Evolutionary conservation across 1,139 yeast genomes (phyloP).

Genomic region (Yamadazyma taylorii): DNA sequence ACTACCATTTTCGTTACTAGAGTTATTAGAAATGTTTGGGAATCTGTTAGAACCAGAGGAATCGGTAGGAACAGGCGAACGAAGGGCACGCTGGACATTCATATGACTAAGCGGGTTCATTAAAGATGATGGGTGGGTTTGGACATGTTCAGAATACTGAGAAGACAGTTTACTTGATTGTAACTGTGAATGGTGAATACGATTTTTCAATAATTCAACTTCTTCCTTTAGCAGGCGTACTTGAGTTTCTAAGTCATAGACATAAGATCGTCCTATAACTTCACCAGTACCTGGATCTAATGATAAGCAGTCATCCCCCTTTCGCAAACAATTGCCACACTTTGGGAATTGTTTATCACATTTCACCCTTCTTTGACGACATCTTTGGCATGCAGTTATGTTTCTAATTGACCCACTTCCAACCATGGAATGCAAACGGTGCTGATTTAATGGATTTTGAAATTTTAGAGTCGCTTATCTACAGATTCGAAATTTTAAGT

Average conservation of each 20-base stretch:
- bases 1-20: constrained; percentile 6
- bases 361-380: constrained; percentile 71
- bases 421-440: no score
- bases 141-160: no score
- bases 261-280: constrained; percentile 77
- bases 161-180: no score
- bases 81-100: no score
- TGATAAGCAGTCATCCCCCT: constrained; percentile 72
- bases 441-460: no score
- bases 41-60: no score
- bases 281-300: constrained; percentile 85
- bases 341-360: constrained; percentile 82
- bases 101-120: no score
- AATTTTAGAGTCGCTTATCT: no score
- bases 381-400: constrained; percentile 71
- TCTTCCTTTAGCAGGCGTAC: constrained; percentile 14
- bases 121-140: no score
- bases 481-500: no score
- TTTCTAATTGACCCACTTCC: constrained; percentile 8
- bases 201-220: constrained; percentile 10
- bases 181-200: background rate
- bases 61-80: no score
- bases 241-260: constrained; percentile 48
- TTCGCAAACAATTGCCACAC: constrained; percentile 66
- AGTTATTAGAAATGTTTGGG: background rate